Evolutionary conservation across 2,329 filamentous ascomycete species (phyloP), one percentile per base, ranked within the genome.

Genomic region (Stemphylium lycopersici): DNA sequence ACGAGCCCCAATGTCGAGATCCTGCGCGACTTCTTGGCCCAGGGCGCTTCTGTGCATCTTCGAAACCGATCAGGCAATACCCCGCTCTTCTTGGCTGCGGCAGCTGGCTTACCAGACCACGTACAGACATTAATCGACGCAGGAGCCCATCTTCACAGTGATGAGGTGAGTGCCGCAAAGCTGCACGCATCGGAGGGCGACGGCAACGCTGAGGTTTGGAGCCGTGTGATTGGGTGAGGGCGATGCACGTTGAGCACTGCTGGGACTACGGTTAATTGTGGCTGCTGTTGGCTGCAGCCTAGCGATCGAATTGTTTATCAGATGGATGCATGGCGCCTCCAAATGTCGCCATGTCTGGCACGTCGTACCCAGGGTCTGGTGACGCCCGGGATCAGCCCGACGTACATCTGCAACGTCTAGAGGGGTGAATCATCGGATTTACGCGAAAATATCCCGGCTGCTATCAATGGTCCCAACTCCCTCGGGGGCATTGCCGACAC

Each of bases 51-150:
- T 13, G 83, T 87, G 38, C 84, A 86, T 69, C 72, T 85, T 24
- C 82, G 84, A 48, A 86, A 86, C 68, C 79, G 81, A 55, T 78
- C 77, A 51, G 83, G 83, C 20, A 79, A 82, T 61, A 86, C 84
- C 44, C 83, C 84, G 53, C 76, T 87, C 44, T 86, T 84, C 69
- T 74, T 86, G 47, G 84, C 84, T 3, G 84, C 84, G 43, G 82
- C 82, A 60, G 81, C 82, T 26, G 83, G 83, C 42, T 71, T 84
- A 50, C 69, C 74, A 45, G 80, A 83, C 43, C 82, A 86, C 62
- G 83, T 85, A 54, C 65, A 75, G 57, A 75, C 84, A 40, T 75
- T 87, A 42, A 78, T 79, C 40, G 78, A 81, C 67, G 83, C 82
- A 12, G 84, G 84, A 15, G 84, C 83, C 20, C 84, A 87, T 77